Percentiles rank a stretch among this genome's conserved stretches.
These are phyloP conservation scores for Xylariaceae sp. DNA, from an alignment of 2,329 filamentous ascomycete species.

Conservation along the genomic window DNA sequence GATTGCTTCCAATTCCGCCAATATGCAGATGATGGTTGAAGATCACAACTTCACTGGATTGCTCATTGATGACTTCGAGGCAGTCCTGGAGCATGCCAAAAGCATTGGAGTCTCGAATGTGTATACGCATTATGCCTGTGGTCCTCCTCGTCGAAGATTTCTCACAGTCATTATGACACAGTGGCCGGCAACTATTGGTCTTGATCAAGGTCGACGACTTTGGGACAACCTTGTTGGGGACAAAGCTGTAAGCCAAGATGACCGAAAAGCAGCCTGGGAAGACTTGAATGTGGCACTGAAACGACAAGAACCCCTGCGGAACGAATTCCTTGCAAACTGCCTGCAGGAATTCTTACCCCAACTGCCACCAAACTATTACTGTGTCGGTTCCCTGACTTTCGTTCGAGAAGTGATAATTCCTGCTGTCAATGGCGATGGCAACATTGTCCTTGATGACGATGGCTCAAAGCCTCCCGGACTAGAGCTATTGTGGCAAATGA, in stretches of 20 bases:
- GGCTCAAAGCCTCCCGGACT: constrained; percentile 50
- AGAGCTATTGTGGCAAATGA: constrained; percentile 80
- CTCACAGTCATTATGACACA: constrained; percentile 53
- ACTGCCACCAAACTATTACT: constrained; percentile 56
- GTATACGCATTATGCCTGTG: constrained; percentile 46
- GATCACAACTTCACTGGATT: constrained; percentile 60
- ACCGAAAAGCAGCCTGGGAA: constrained; percentile 66
- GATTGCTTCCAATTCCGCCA: constrained; percentile 45
- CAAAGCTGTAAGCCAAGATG: constrained; percentile 53
- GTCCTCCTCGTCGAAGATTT: constrained; percentile 53
- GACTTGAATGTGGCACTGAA: constrained; percentile 51
- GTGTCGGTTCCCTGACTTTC: constrained; percentile 59
- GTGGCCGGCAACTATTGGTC: constrained; percentile 59
- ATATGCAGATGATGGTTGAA: constrained; percentile 54
- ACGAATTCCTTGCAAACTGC: constrained; percentile 53
- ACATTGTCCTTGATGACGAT: constrained; percentile 49
- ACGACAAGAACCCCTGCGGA: constrained; percentile 42
- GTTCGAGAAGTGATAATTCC: constrained; percentile 49
- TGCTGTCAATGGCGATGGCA: constrained; percentile 41
- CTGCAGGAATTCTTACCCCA: constrained; percentile 53
- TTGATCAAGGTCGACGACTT: constrained; percentile 58
- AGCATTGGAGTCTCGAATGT: constrained; percentile 40
- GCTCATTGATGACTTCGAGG: constrained; percentile 61
- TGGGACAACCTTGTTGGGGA: constrained; percentile 72
- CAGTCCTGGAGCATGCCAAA: constrained; percentile 43